Evolutionary conservation across 108 stramenopile species (phyloP).

Genomic region (Fistulifera pelliculosa): DNA sequence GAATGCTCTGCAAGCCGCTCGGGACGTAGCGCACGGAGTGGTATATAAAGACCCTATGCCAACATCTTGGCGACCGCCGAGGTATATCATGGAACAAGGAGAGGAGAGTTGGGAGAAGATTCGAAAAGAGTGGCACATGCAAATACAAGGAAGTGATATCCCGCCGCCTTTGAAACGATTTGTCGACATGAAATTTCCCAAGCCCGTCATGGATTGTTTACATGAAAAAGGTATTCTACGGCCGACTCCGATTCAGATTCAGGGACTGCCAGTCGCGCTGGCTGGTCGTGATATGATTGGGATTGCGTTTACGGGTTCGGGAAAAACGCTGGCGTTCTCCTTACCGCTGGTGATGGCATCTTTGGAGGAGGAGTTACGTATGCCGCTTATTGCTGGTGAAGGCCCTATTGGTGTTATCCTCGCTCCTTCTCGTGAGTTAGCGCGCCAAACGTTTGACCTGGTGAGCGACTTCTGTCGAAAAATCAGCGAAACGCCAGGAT

Average conservation of each 20-base stretch:
- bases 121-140: constrained; percentile 93
- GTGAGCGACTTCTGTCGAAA: background rate
- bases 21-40: constrained; percentile 85
- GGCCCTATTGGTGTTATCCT: constrained; percentile 95
- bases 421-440: constrained; percentile 95
- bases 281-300: constrained; percentile 98
- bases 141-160: constrained; percentile 87
- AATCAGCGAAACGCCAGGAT: constrained; percentile 25
- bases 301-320: constrained; percentile 95
- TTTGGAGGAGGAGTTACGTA: constrained; percentile 91
- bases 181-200: constrained; percentile 91
- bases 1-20: constrained; percentile 91
- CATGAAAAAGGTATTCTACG: constrained; percentile 75
- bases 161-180: constrained; percentile 90
- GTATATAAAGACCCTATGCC: constrained; percentile 72
- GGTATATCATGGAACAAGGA: constrained; percentile 57
- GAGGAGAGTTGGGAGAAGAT: constrained; percentile 62
- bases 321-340: constrained; percentile 94
- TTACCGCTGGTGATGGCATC: constrained; percentile 93
- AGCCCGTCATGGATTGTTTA: constrained; percentile 68
- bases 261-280: constrained; percentile 94
- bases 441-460: constrained; percentile 90
- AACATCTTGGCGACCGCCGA: constrained; percentile 86
- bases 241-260: constrained; percentile 99
- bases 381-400: constrained; percentile 89